Base-by-base conservation (phyloP, 2,329 filamentous ascomycete species). In the Aspergillus sp. region DNA sequence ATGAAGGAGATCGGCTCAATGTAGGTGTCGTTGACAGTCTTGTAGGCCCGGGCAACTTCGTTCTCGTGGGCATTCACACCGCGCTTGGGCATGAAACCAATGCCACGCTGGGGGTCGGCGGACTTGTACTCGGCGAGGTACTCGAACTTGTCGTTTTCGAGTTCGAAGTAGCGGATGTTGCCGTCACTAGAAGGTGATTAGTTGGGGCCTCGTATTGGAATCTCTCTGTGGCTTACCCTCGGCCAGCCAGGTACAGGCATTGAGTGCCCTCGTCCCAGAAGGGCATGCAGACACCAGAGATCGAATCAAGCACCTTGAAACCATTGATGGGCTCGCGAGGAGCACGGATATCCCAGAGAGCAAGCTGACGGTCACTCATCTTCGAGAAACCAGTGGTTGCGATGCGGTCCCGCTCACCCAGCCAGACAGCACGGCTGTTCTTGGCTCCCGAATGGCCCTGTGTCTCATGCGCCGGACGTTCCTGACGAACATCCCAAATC, bases 241-340 rank as follows among this genome's bases (percentile, higher is more conserved):
- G 97, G 70, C 94, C 94, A 65, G 94, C 94, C 69, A 99, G 83
- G 75, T 97, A 99, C 67, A 99, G 80, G 71, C 91, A 95, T 76
- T 94, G 91, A 48, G 90, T 96, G 56, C 92, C 91, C 56, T 97
- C 93, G 71, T 99, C 94, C 94, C 94, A 99, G 83, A 99, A 97
- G 29, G 94, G 94, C 90, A 99, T 97, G 81, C 91, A 96, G 55
- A 99, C 92, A 71, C 94, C 94, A 43, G 93, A 97, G 66, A 96
- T 96, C 44, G 91, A 95, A 75, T 99, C 94, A 45, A 99, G 82
- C 62, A 89, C 88, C 64, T 84, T 87, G 77, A 97, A 97, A 14
- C 91, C 92, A 47, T 90, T 91, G 64, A 97, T 88, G 45, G 94
- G 94, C 65, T 95, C 88, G 32, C 72, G 76, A 16, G 86, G 84